Percentiles rank a stretch among this genome's conserved stretches.
Conservation (phyloP, 345 rosid species). For the Linum tenue region DNA sequence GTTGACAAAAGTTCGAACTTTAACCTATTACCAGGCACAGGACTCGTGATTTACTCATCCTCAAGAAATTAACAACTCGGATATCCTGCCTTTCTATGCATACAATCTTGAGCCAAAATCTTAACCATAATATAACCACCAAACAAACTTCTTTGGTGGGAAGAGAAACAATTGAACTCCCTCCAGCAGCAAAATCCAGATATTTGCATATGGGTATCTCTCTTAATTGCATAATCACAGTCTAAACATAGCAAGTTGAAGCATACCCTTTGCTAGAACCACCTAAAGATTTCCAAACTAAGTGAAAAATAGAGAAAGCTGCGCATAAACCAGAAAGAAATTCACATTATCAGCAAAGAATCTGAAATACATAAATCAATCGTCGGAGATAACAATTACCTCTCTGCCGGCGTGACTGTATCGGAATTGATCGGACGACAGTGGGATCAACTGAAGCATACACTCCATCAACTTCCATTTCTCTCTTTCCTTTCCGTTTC, state of each 20-base stretch:
- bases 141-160: background rate
- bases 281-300: background rate
- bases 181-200: background rate
- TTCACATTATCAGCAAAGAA: too few species aligned
- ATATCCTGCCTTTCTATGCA: too few species aligned
- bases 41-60: too few species aligned
- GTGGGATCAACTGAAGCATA: slow-evolving; percentile 19
- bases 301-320: background rate
- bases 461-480: slow-evolving; percentile 38
- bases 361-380: too few species aligned
- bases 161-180: background rate
- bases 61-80: too few species aligned
- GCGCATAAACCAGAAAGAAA: background rate
- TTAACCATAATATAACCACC: background rate
- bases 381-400: slow-evolving; percentile 20
- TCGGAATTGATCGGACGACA: slow-evolving; percentile 17
- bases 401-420: slow-evolving; percentile 28
- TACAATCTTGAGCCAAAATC: too few species aligned
- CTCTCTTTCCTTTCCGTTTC: slow-evolving; percentile 4
- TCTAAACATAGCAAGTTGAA: too few species aligned
- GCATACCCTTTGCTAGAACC: too few species aligned
- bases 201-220: background rate
- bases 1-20: too few species aligned
- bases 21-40: too few species aligned
- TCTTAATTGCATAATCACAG: background rate